phyloP scores from a whole-genome alignment of 2,329 filamentous ascomycete genomes.

The Xylariaceae sp. region DNA sequence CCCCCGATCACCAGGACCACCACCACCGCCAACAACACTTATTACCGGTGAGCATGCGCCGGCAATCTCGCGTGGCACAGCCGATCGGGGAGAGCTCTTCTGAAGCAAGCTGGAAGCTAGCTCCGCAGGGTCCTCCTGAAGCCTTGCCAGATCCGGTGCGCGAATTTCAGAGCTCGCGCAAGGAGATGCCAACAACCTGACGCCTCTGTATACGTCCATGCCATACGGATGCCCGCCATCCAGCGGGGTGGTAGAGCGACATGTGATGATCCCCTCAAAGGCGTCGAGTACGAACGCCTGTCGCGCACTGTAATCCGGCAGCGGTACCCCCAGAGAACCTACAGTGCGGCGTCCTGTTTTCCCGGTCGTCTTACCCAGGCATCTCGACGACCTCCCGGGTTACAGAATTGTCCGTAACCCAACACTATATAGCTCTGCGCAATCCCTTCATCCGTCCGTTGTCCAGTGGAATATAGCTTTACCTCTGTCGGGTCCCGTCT shows the following conservation, averaged over 20 bases:
- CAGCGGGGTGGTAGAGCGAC: constrained; percentile 2
- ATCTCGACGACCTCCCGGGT: constrained; percentile 3
- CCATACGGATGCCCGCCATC: neutral
- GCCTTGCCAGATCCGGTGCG: constrained; percentile 13
- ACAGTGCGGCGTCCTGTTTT: constrained; percentile 23
- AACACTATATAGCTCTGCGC: too few species aligned
- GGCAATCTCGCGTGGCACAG: neutral
- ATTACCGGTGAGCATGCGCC: neutral
- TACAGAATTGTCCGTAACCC: neutral
- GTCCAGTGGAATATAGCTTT: neutral
- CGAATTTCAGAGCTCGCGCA: constrained; percentile 10
- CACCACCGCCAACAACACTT: too few species aligned
- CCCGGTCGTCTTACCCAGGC: constrained; percentile 1
- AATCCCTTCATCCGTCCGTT: too few species aligned
- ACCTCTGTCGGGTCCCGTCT: neutral
- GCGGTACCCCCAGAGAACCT: constrained; percentile 6
- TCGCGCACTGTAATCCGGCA: constrained; percentile 15
- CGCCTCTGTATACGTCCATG: neutral
- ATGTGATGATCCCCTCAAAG: constrained; percentile 7
- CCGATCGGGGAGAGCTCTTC: neutral
- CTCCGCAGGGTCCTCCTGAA: neutral
- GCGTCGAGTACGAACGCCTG: constrained; percentile 10
- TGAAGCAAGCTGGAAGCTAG: neutral
- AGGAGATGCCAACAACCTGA: constrained; percentile 1
- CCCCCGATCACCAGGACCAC: too few species aligned